These are phyloP conservation scores for Mycosphaerella sp. DNA, from an alignment of 2,329 filamentous ascomycete genomes.

Conservation along the genomic window DNA sequence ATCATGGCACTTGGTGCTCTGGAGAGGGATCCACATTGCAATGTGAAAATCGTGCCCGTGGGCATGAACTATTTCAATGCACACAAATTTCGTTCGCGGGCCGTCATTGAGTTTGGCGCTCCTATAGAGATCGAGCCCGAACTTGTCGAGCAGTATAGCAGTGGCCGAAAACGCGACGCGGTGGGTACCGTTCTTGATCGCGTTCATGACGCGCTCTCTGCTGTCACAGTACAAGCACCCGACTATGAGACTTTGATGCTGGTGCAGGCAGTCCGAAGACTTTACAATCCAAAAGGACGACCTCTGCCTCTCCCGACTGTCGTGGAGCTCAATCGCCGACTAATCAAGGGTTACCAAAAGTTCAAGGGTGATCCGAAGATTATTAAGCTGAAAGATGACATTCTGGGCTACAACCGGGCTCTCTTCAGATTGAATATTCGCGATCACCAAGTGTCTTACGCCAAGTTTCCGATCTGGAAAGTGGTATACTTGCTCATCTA, in stretches of 20 bases:
- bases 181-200: conserved; percentile 79
- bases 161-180: conserved; percentile 75
- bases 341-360: conserved; percentile 84
- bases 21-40: conserved; percentile 76
- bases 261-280: conserved; percentile 83
- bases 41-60: conserved; percentile 88
- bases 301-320: conserved; percentile 88
- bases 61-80: conserved; percentile 99
- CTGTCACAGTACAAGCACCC: conserved; percentile 85
- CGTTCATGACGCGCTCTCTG: conserved; percentile 74
- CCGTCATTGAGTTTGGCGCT: conserved; percentile 89
- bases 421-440: conserved; percentile 79
- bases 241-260: conserved; percentile 97
- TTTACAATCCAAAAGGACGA: conserved; percentile 92
- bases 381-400: conserved; percentile 63
- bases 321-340: conserved; percentile 84
- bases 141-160: conserved; percentile 77
- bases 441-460: conserved; percentile 92
- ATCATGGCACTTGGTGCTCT: conserved; percentile 95
- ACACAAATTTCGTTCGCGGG: conserved; percentile 94
- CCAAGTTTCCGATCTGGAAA: conserved; percentile 69
- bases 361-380: conserved; percentile 90
- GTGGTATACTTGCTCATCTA: conserved; percentile 74
- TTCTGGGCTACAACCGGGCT: conserved; percentile 80
- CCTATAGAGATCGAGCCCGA: conserved; percentile 79